Conservation (phyloP, 2,329 filamentous ascomycete genomes). For the Sarocladiaceae sp. region DNA sequence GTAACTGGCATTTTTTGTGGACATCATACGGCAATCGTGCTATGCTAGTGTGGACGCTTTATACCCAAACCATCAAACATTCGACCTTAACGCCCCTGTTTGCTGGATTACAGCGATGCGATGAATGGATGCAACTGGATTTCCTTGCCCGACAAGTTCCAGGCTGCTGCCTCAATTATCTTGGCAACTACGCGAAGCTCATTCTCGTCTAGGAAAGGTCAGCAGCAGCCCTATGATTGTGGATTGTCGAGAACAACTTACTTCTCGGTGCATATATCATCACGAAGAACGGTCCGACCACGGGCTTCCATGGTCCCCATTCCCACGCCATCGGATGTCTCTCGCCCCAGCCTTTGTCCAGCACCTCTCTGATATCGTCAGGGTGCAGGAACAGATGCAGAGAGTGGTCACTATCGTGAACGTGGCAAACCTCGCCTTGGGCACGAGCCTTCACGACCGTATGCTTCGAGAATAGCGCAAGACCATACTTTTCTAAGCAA, state of each 20-base stretch:
- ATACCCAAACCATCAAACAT: not conserved
- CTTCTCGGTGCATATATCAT: constrained; percentile 77
- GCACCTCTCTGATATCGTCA: constrained; percentile 66
- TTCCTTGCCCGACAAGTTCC: constrained; percentile 53
- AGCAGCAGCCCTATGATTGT: constrained; percentile 10
- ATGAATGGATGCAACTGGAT: not conserved
- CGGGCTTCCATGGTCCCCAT: constrained; percentile 56
- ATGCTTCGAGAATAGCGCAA: constrained; percentile 66
- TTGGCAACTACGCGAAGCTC: constrained; percentile 64
- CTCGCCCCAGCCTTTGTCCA: constrained; percentile 78
- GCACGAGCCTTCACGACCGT: constrained; percentile 63
- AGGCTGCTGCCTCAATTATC: constrained; percentile 71
- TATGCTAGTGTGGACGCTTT: not conserved
- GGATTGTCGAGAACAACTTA: constrained; percentile 20
- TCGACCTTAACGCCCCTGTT: not conserved
- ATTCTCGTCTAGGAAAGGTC: constrained; percentile 42
- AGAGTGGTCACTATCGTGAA: constrained; percentile 71
- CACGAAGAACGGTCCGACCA: constrained; percentile 70
- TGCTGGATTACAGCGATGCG: not conserved
- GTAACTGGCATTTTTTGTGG: constrained; percentile 10
- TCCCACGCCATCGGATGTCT: constrained; percentile 63
- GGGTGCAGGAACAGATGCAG: constrained; percentile 80
- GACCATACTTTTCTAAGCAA: constrained; percentile 78
- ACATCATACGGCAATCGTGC: not conserved
- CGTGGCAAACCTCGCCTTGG: constrained; percentile 77